These are phyloP conservation scores for Tuber brumale DNA, from an alignment of 495 filamentous ascomycete species.

Conservation along the genomic window DNA sequence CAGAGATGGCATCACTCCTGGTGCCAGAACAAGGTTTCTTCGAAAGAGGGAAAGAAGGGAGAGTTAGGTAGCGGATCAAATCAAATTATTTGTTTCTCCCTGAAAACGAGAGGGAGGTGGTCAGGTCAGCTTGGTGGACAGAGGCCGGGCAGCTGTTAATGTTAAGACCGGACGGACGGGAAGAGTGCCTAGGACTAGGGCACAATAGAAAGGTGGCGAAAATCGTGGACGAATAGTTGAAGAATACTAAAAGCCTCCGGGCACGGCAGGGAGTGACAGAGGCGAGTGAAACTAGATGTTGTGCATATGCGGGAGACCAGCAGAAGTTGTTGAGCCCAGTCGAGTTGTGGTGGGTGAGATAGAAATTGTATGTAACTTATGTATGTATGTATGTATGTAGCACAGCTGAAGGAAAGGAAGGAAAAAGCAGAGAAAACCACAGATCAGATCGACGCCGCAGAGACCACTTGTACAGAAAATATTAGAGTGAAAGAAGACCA, in stretches of 20 bases:
- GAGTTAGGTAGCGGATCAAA: slow-evolving; percentile 8
- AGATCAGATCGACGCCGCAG: slow-evolving; percentile 3
- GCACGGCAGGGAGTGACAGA: not conserved
- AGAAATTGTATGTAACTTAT: not conserved
- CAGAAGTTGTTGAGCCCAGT: not conserved
- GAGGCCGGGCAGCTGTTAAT: slow-evolving; percentile 11
- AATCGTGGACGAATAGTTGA: slow-evolving; percentile 2
- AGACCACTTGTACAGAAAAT: slow-evolving; percentile 7
- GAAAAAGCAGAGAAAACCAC: not conserved
- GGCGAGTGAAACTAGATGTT: not conserved
- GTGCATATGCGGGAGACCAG: slow-evolving; percentile 1
- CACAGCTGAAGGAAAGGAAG: not conserved
- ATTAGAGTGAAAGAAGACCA: slow-evolving; percentile 5
- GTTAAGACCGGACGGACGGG: slow-evolving; percentile 12
- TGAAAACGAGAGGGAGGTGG: slow-evolving; percentile 4
- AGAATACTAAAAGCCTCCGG: not conserved
- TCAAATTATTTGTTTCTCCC: slow-evolving; percentile 8
- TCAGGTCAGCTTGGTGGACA: not conserved
- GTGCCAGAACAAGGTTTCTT: not conserved
- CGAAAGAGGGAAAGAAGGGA: not conserved
- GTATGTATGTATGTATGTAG: not conserved
- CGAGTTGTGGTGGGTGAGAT: not conserved
- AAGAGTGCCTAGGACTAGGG: not conserved
- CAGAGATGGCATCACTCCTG: slow-evolving; percentile 23
- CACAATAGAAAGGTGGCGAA: slow-evolving; percentile 4